Percentiles rank a stretch among this genome's conserved stretches.
phyloP scores from a whole-genome alignment of 2,329 filamentous ascomycete genomes.

The Aspergillus sp. region DNA sequence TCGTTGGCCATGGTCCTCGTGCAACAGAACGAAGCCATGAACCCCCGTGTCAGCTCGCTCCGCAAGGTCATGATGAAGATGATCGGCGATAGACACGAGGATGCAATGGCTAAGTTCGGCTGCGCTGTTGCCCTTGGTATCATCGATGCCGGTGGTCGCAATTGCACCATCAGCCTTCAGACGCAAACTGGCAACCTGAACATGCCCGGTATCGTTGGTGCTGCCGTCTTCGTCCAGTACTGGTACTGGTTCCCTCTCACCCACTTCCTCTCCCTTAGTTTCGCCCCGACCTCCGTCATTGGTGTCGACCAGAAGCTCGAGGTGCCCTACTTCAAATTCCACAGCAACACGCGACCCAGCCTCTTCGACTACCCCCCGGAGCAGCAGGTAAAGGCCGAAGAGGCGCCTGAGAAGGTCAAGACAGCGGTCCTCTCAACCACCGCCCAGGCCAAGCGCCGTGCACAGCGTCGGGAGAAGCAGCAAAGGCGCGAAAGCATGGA shows the following conservation, averaged over 20 bases:
- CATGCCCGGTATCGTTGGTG: slow-evolving; percentile 96
- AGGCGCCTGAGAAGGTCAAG: slow-evolving; percentile 89
- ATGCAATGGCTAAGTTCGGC: slow-evolving; percentile 99
- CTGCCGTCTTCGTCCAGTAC: slow-evolving; percentile 98
- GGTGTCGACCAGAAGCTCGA: slow-evolving; percentile 92
- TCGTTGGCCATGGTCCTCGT: slow-evolving; percentile 96
- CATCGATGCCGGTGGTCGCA: slow-evolving; percentile 95
- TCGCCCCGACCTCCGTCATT: slow-evolving; percentile 95
- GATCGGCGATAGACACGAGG: slow-evolving; percentile 90
- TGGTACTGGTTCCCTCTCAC: slow-evolving; percentile 99
- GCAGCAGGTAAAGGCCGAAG: slow-evolving; percentile 91
- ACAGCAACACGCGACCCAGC: slow-evolving; percentile 91
- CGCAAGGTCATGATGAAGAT: slow-evolving; percentile 95
- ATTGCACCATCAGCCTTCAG: slow-evolving; percentile 96
- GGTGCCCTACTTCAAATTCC: slow-evolving; percentile 91
- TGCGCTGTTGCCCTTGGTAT: slow-evolving; percentile 92
- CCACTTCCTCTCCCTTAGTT: slow-evolving; percentile 93
- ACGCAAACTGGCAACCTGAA: slow-evolving; percentile 98
- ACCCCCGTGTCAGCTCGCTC: slow-evolving; percentile 88
- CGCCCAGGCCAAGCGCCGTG: slow-evolving; percentile 91
- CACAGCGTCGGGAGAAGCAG: slow-evolving; percentile 89
- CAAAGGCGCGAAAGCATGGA: slow-evolving; percentile 94
- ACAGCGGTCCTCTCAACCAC: slow-evolving; percentile 96
- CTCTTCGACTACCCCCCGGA: slow-evolving; percentile 98
- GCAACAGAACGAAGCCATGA: slow-evolving; percentile 99